These are phyloP conservation scores for Tuber aestivum DNA, from an alignment of 495 filamentous ascomycete species.

Conservation along the genomic window DNA sequence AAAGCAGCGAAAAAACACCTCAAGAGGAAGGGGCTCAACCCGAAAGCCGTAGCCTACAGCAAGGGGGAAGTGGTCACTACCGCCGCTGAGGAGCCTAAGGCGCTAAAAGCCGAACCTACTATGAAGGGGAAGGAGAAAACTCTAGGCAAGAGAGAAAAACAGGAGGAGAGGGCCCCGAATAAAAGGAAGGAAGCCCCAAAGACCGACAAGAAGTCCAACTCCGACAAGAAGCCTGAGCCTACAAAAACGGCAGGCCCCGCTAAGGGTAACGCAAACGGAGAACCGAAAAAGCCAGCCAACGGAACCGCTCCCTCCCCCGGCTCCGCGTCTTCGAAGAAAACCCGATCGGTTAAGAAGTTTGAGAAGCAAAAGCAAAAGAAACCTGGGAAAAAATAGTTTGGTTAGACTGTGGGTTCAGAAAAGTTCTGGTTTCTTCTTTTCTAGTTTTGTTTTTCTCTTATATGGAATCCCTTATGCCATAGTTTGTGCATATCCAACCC, in stretches of 20 bases:
- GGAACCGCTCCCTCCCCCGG: too few relatives aligned
- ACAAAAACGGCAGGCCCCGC: too few relatives aligned
- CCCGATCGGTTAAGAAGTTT: not conserved
- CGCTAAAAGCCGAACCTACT: slow-evolving; percentile 9
- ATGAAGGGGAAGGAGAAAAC: slow-evolving; percentile 8
- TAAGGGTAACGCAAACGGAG: too few relatives aligned
- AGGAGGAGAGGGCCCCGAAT: too few relatives aligned
- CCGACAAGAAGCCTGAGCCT: too few relatives aligned
- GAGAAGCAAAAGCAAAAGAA: slow-evolving; percentile 24
- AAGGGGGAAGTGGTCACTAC: slow-evolving; percentile 30
- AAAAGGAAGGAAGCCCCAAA: too few relatives aligned
- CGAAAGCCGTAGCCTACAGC: slow-evolving; percentile 49
- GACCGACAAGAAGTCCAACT: too few relatives aligned
- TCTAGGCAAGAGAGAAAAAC: too few relatives aligned
- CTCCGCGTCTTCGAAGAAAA: not conserved
- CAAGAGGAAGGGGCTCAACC: slow-evolving; percentile 62
- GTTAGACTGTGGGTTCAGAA: slow-evolving; percentile 13
- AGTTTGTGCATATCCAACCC: slow-evolving; percentile 18
- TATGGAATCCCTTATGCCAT: slow-evolving; percentile 27
- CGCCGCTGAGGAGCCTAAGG: slow-evolving; percentile 5
- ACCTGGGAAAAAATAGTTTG: slow-evolving; percentile 41
- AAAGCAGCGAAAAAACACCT: slow-evolving; percentile 54
- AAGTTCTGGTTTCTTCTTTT: slow-evolving; percentile 15
- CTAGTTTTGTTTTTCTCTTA: slow-evolving; percentile 41
- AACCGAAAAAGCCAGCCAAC: too few relatives aligned